Evolutionary conservation across 352 stramenopile genomes (phyloP).

Genomic region (Phytophthora hybrid): DNA sequence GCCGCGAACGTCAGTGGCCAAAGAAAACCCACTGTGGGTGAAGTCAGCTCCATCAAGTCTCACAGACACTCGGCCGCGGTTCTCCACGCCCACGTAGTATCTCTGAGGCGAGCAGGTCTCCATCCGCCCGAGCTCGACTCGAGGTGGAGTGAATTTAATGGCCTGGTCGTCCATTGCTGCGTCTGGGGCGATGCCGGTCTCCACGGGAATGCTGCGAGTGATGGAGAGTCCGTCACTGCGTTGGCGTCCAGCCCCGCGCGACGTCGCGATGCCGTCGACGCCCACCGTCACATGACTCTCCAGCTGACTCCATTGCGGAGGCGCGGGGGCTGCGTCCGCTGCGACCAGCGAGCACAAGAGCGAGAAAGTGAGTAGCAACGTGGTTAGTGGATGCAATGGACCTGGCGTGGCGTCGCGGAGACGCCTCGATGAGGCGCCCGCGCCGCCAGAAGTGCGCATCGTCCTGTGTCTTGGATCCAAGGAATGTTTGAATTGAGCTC

Average conservation of each 20-base stretch:
- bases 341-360: conserved; percentile 25
- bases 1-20: conserved; percentile 46
- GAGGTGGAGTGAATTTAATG: conserved; percentile 49
- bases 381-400: conserved; percentile 1
- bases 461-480: too few relatives aligned
- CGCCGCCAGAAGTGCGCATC: conserved; percentile 30
- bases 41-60: conserved; percentile 54
- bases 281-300: conserved; percentile 34
- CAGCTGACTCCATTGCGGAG: conserved; percentile 10
- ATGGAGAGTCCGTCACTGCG: conserved; percentile 54
- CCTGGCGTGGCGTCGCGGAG: conserved; percentile 16
- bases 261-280: conserved; percentile 31
- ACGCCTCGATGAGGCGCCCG: conserved; percentile 8
- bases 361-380: conserved; percentile 20
- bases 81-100: conserved; percentile 49
- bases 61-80: conserved; percentile 39
- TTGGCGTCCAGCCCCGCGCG: conserved; percentile 30
- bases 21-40: conserved; percentile 50
- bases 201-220: conserved; percentile 32
- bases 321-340: conserved; percentile 7
- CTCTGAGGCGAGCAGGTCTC: conserved; percentile 46
- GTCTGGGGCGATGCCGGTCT: conserved; percentile 10
- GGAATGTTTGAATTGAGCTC: conserved; percentile 10
- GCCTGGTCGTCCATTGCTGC: conserved; percentile 29
- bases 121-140: conserved; percentile 47